Evolutionary conservation across 192 early-diverging fungal genomes (phyloP), one percentile per base, ranked within the genome.

Genomic region (Linnemannia zychae): DNA sequence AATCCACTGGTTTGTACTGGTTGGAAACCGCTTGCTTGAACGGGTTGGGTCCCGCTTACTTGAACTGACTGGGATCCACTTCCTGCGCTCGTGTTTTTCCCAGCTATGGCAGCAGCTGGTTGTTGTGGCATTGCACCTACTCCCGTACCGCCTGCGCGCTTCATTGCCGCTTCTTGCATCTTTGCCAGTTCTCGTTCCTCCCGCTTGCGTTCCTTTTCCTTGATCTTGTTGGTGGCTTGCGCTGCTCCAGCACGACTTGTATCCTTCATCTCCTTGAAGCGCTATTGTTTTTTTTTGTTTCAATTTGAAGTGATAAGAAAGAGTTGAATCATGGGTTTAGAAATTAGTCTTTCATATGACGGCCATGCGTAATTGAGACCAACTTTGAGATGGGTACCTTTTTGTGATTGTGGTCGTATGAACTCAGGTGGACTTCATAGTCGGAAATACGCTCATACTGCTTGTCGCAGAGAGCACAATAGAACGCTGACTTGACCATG

Each of bases 251-350:
- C 79, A 7, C 80, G 72, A 40, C 78, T 92, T 12, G 81, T 91
- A 17, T 95, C 91, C 69, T 93, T 90, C 95, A 96, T 94, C 22
- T 96, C 95, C 68, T 94, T 95, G 85, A 96, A 94, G 15, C 95
- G 88, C 92, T 94, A 75, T 84, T 67, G 38, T n/a, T 6, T 6
- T 57, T 40, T 15, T 63, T 46, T 1, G 50, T 57, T 71, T 20
- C 20, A 38, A n/a, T n/a, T n/a, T n/a, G n/a, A n/a, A n/a, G n/a
- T n/a, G 52, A 33, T 31, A 34, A 36, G 22, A 36, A 1, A 9
- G 17, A 16, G 38, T 9, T 20, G 34, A 33, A 38, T n/a, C 17
- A 7, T 31, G 28, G 7, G 57, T n/a, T 63, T 57, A 57, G n/a
- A 31, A 4, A 33, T 15, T 1, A 33, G 12, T 13, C 7, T 28